phyloP scores from a whole-genome alignment of 2,329 filamentous ascomycete species.

The Ramularia endophylla region DNA sequence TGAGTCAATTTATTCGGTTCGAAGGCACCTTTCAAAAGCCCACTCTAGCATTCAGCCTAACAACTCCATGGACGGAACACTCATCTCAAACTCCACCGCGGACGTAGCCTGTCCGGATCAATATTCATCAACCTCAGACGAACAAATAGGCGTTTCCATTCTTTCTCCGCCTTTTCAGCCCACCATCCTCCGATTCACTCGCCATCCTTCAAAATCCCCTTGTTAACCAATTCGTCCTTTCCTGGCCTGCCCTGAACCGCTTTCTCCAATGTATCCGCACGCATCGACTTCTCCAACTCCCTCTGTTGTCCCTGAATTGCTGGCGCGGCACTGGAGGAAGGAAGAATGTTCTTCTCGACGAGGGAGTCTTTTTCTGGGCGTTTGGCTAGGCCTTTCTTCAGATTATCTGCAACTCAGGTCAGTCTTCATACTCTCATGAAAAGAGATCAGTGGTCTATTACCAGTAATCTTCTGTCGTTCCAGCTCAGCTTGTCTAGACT shows the following conservation, averaged over 20 bases:
- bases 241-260: conserved; percentile 73
- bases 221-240: conserved; percentile 69
- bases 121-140: conserved; percentile 8
- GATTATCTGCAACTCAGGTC: conserved; percentile 52
- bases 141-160: background rate
- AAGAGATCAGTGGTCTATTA: too few species aligned
- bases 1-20: too few species aligned
- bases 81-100: too few species aligned
- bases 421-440: too few species aligned
- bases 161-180: conserved; percentile 2
- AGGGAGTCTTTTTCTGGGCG: conserved; percentile 67
- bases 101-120: too few species aligned
- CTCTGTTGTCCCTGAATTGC: conserved; percentile 72
- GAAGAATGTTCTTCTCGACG: conserved; percentile 82
- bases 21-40: too few species aligned
- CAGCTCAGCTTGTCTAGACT: conserved; percentile 56
- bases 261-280: conserved; percentile 77
- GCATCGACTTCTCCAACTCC: conserved; percentile 84
- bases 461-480: conserved; percentile 52
- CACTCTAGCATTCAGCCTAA: too few species aligned
- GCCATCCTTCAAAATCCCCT: conserved; percentile 62
- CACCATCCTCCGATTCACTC: conserved; percentile 11
- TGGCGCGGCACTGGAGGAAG: conserved; percentile 69
- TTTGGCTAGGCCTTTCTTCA: conserved; percentile 58
- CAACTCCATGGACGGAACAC: too few species aligned